Evolutionary conservation across 2,329 filamentous ascomycete genomes (phyloP).

Genomic region (Aspergillus neotritici): DNA sequence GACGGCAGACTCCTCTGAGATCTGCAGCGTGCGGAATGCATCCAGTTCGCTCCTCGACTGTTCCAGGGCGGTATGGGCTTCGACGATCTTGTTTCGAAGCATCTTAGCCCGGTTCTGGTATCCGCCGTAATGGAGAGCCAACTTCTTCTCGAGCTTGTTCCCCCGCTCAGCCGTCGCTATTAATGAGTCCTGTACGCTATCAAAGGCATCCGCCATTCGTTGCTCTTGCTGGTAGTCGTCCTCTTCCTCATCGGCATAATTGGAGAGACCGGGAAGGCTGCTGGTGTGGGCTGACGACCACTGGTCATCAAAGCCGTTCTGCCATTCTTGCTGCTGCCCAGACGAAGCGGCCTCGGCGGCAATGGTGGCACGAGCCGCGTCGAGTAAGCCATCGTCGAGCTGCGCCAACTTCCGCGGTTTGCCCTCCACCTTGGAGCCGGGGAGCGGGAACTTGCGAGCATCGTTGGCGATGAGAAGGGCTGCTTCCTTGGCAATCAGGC

Average conservation of each 20-base stretch:
- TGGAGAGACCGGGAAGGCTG: slow-evolving; percentile 67
- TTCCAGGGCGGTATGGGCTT: slow-evolving; percentile 67
- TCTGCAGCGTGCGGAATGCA: slow-evolving; percentile 67
- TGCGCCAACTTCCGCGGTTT: slow-evolving; percentile 54
- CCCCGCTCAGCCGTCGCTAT: slow-evolving; percentile 69
- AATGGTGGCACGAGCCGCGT: slow-evolving; percentile 71
- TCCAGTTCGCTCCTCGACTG: slow-evolving; percentile 67
- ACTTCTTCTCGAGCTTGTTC: slow-evolving; percentile 88
- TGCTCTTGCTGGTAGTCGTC: slow-evolving; percentile 53
- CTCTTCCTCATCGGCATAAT: slow-evolving; percentile 72
- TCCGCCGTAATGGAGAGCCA: slow-evolving; percentile 78
- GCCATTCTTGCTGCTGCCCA: slow-evolving; percentile 45
- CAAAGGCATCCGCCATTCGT: slow-evolving; percentile 65
- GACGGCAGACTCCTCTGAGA: slow-evolving; percentile 74
- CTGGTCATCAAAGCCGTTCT: slow-evolving; percentile 46
- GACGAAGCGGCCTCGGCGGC: slow-evolving; percentile 59
- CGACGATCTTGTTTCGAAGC: slow-evolving; percentile 70
- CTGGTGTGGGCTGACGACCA: slow-evolving; percentile 49
- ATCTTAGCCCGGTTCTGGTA: slow-evolving; percentile 82
- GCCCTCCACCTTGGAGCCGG: slow-evolving; percentile 60
- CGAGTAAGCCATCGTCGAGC: slow-evolving; percentile 66
- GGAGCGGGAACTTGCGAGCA: slow-evolving; percentile 66
- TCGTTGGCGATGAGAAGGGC: slow-evolving; percentile 78
- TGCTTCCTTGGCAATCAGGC: slow-evolving; percentile 69
- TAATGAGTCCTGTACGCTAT: slow-evolving; percentile 68